phyloP scores from a whole-genome alignment of 805 yeast species.

The Scheffersomyces coipomensis region DNA sequence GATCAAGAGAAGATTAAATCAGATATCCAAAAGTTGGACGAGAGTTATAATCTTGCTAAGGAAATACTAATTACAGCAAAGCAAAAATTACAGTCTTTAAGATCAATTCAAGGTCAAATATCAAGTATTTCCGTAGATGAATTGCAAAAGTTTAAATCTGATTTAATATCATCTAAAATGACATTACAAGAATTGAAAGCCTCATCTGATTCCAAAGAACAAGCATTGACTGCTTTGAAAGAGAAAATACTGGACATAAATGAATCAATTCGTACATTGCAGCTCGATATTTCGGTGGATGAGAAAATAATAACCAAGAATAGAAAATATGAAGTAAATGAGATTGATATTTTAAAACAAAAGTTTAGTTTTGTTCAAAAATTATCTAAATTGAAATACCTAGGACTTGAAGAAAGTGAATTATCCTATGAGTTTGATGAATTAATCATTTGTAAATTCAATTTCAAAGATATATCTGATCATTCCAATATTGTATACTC shows the following conservation, averaged over 20 bases:
- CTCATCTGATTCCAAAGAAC: constrained; percentile 7
- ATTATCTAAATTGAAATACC: constrained; percentile 20
- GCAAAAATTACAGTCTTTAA: not conserved
- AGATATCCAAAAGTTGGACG: constrained; percentile 1
- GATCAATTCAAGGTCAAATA: not conserved
- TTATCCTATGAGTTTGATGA: constrained; percentile 12
- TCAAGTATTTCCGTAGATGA: constrained; percentile 2
- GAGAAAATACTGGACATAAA: constrained; percentile 10
- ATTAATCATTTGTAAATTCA: constrained; percentile 4
- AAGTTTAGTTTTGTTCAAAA: constrained; percentile 24
- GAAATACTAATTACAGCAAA: not conserved
- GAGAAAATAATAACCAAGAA: constrained; percentile 11
- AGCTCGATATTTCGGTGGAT: constrained; percentile 6
- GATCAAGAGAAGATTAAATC: constrained; percentile 3
- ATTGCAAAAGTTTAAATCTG: constrained; percentile 13
- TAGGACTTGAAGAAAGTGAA: constrained; percentile 7
- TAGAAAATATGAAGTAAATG: constrained; percentile 17
- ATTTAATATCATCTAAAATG: constrained; percentile 2
- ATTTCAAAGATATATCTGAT: constrained; percentile 6
- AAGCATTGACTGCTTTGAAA: constrained; percentile 8
- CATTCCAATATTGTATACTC: not conserved
- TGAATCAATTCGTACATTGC: constrained; percentile 8
- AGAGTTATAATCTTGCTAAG: not conserved
- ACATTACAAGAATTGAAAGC: not conserved
- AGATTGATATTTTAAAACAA: constrained; percentile 16